Base-by-base conservation (phyloP, 768 basidiomycete species). In the Tulasnella sp. region DNA sequence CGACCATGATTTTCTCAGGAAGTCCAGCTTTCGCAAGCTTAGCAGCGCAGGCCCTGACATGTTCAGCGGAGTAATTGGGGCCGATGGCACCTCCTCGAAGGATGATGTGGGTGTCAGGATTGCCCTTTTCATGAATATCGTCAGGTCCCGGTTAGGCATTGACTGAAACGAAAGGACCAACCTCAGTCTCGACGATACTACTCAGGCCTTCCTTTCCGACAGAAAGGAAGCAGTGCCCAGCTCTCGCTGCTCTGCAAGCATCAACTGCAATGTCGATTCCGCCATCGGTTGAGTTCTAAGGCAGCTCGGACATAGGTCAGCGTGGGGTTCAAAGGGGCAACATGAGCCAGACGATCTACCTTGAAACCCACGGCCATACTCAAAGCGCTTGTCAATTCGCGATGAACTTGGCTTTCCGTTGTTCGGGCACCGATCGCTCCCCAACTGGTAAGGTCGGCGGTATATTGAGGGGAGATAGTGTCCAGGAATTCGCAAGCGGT, bases 311-410 rank as follows among this genome's bases (percentile, higher is more conserved):
- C 72, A 37, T 34, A 18, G 44, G 40, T 44, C 28, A 41, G 58
- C 18, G 20, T 41, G 31, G 44, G 2, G 31, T 22, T 18, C 18
- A 1, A 24, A 22, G 18, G 24, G 24, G 28, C 16, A 42, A 12
- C 18, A n/a, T 40, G 42, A n/a, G 41, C 42, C 7, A 28, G n/a
- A 34, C 1, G 11, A 31, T 34, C 24, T 20, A 80, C 79, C 31
- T 99, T 99, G 91, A 99, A 99, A 11, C 98, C 98, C 6, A 96
- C 96, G 3, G 95, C 94, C 94, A 97, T 96, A 22, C 94, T 95
- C n/a, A 97, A 88, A 1, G 92, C 94, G 7, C 92, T 94, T 14
- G 91, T 91, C 22, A 97, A 89, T 86, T 97, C 96, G 72, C 96
- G 92, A 85, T 97, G 96, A 22, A 97, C 95, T 85, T 97, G 86